A percentile compares a stretch with the other conserved stretches of the same genome.
phyloP scores from a whole-genome alignment of 345 rosid genomes.

The Luvunga scandens region DNA sequence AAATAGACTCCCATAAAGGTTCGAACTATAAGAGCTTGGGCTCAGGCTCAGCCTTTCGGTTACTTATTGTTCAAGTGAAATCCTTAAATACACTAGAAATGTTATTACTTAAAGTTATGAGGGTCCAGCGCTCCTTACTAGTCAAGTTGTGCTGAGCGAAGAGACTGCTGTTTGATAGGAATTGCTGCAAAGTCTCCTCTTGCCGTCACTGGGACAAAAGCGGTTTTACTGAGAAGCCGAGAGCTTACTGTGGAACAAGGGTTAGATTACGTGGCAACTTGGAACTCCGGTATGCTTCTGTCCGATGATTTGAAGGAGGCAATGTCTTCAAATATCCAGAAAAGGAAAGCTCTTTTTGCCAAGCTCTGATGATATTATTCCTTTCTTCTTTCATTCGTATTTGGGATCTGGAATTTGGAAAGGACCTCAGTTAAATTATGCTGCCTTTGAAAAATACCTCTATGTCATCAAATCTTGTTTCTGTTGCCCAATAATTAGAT shows the following conservation, averaged over 20 bases:
- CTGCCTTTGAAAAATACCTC: too few relatives aligned
- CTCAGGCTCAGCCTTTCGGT: too few relatives aligned
- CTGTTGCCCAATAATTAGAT: too few relatives aligned
- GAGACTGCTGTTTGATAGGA: conserved; percentile 32
- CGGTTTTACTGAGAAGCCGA: conserved; percentile 61
- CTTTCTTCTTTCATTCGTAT: too few relatives aligned
- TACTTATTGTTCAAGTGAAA: too few relatives aligned
- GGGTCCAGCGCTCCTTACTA: background rate
- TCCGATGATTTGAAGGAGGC: conserved; percentile 72
- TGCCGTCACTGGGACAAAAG: conserved; percentile 77
- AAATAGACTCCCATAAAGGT: too few relatives aligned
- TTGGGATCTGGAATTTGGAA: too few relatives aligned
- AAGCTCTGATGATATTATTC: conserved; percentile 45
- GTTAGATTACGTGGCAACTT: conserved; percentile 77
- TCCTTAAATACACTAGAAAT: too few relatives aligned
- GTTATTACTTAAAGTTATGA: too few relatives aligned
- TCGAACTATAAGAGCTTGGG: too few relatives aligned
- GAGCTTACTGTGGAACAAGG: conserved; percentile 82
- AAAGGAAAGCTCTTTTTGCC: conserved; percentile 58
- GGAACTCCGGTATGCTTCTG: conserved; percentile 79
- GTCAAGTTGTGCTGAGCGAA: background rate
- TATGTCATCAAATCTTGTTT: too few relatives aligned
- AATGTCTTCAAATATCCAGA: conserved; percentile 45
- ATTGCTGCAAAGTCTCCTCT: conserved; percentile 75
- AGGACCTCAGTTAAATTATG: too few relatives aligned